A percentile compares a stretch with the other conserved stretches of the same genome.
phyloP scores from a whole-genome alignment of 306 rosid genomes.

The Fragaria vesca region DNA sequence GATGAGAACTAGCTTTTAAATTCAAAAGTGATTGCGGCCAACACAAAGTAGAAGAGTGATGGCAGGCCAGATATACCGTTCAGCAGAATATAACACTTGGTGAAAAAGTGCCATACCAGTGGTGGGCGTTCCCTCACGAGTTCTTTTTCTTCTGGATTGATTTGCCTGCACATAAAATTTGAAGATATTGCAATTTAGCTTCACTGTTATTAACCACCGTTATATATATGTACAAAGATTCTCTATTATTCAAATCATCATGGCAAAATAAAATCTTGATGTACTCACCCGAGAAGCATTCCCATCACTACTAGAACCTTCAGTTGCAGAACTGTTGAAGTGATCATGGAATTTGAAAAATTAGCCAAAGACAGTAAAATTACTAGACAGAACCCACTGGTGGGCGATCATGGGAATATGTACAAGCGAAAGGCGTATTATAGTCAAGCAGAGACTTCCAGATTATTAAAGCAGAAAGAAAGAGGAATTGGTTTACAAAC shows the following conservation, averaged over 20 bases:
- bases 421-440: background rate
- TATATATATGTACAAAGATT: conserved; percentile 3
- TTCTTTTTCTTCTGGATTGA: conserved; percentile 73
- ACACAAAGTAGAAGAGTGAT: conserved; percentile 11
- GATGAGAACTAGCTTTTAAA: background rate
- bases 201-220: conserved; percentile 20
- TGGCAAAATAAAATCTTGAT: background rate
- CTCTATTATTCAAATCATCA: background rate
- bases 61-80: conserved; percentile 25
- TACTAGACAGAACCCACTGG: conserved; percentile 7
- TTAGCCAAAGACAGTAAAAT: conserved; percentile 20
- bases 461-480: background rate
- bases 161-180: conserved; percentile 57
- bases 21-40: background rate
- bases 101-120: conserved; percentile 55
- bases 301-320: conserved; percentile 83
- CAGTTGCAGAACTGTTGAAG: conserved; percentile 62
- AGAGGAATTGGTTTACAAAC: conserved; percentile 39
- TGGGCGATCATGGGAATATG: background rate
- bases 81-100: conserved; percentile 31
- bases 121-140: conserved; percentile 73
- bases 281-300: conserved; percentile 69
- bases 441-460: background rate
- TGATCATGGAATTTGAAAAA: conserved; percentile 25
- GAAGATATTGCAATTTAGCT: conserved; percentile 25